Conservation (phyloP, 176 grass and related monocot genomes). For the Themeda triandra region DNA sequence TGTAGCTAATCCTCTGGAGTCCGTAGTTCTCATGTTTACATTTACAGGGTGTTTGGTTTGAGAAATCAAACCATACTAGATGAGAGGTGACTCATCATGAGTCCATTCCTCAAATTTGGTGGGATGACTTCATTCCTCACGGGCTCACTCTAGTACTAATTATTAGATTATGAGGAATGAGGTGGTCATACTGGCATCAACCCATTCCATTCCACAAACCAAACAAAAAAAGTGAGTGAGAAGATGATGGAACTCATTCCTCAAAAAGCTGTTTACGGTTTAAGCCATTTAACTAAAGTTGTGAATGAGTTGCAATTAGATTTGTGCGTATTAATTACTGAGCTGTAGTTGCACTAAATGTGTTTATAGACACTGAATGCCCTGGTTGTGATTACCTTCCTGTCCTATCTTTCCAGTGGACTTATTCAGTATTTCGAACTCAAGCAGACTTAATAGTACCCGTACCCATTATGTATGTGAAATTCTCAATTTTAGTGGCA, state of each 20-base stretch:
- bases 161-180: not conserved
- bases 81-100: not conserved
- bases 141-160: not conserved
- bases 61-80: not conserved
- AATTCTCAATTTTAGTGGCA: not conserved
- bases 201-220: not conserved
- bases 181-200: not conserved
- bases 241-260: not conserved
- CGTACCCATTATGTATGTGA: not conserved
- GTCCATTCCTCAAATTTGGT: not conserved
- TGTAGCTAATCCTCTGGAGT: not conserved
- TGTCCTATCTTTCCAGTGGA: not conserved
- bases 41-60: not conserved
- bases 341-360: not conserved
- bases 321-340: conserved; percentile 9
- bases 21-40: not conserved
- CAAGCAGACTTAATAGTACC: not conserved
- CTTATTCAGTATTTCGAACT: not conserved
- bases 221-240: not conserved
- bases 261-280: not conserved
- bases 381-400: not conserved
- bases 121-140: not conserved
- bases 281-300: not conserved
- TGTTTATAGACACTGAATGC: not conserved
- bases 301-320: not conserved